Evolutionary conservation across 2,329 filamentous ascomycete species (phyloP).

Genomic region (Cercospora beticola): DNA sequence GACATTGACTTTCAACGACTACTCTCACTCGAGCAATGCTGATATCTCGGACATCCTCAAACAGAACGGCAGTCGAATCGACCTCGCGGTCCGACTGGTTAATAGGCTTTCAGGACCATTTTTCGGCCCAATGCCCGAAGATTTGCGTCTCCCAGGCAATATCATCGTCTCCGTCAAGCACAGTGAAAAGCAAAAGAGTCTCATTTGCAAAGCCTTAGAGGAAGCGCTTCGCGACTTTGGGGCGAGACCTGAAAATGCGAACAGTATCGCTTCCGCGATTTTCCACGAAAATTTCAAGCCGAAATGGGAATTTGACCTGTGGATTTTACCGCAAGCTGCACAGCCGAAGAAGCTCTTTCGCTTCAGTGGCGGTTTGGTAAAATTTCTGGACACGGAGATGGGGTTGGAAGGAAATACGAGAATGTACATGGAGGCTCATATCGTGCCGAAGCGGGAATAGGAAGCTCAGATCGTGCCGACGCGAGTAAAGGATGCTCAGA

Average conservation of each 20-base stretch:
- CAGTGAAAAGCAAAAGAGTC: background rate
- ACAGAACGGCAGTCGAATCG: background rate
- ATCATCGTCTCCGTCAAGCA: slow-evolving; percentile 6
- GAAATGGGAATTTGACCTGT: background rate
- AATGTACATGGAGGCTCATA: slow-evolving; percentile 14
- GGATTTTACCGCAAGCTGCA: slow-evolving; percentile 6
- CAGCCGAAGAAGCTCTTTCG: background rate
- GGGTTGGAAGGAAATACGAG: background rate
- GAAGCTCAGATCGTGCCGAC: background rate
- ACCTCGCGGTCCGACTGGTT: slow-evolving; percentile 8
- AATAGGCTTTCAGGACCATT: background rate
- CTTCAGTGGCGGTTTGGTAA: background rate
- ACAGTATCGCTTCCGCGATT: background rate
- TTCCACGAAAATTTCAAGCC: background rate
- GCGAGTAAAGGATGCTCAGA: background rate
- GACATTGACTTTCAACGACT: slow-evolving; percentile 4
- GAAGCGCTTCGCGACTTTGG: background rate
- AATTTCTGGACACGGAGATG: background rate
- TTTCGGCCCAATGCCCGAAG: background rate
- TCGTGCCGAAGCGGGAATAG: slow-evolving; percentile 1
- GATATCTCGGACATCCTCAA: background rate
- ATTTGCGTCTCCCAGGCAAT: background rate
- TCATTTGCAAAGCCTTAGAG: background rate
- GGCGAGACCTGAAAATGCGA: background rate
- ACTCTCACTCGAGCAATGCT: background rate